These are phyloP conservation scores for Cyberlindnera maritima DNA, from an alignment of 805 yeast species.

Conservation along the genomic window DNA sequence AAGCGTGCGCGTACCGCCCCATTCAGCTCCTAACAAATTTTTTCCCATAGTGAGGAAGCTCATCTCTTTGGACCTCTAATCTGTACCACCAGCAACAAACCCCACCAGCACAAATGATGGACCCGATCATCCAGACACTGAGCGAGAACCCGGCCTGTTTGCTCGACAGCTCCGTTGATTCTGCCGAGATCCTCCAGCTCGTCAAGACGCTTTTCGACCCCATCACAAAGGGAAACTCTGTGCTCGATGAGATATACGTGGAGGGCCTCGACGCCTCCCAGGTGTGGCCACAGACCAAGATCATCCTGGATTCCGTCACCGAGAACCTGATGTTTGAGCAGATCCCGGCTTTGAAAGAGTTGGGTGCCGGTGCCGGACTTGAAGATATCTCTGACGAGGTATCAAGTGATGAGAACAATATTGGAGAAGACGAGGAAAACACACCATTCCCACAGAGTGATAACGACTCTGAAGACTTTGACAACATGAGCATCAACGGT, in stretches of 20 bases:
- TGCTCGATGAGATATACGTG: slow-evolving; percentile 74
- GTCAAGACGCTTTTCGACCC: slow-evolving; percentile 28
- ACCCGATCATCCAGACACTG: slow-evolving; percentile 4
- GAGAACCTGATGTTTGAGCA: slow-evolving; percentile 57
- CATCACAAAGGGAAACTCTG: slow-evolving; percentile 36
- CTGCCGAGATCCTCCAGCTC: slow-evolving; percentile 14
- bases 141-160: slow-evolving; percentile 11
- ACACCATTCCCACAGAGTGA: not conserved
- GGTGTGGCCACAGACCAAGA: slow-evolving; percentile 89
- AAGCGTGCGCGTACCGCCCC: not conserved
- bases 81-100: no score
- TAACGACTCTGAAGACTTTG: slow-evolving; percentile 6
- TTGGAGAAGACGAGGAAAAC: not conserved
- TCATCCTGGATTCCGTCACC: slow-evolving; percentile 76
- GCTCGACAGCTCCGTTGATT: slow-evolving; percentile 7
- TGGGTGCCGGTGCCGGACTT: slow-evolving; percentile 11
- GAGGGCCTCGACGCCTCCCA: slow-evolving; percentile 90
- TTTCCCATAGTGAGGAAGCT: not conserved
- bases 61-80: slow-evolving; percentile 1
- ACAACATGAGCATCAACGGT: slow-evolving; percentile 1
- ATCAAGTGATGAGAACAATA: not conserved
- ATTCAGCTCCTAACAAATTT: not conserved
- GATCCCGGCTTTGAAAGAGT: slow-evolving; percentile 47
- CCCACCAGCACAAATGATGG: not conserved
- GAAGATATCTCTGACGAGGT: not conserved